phyloP scores from a whole-genome alignment of 495 filamentous ascomycete species.

The Hypomontagnella submonticulosa region DNA sequence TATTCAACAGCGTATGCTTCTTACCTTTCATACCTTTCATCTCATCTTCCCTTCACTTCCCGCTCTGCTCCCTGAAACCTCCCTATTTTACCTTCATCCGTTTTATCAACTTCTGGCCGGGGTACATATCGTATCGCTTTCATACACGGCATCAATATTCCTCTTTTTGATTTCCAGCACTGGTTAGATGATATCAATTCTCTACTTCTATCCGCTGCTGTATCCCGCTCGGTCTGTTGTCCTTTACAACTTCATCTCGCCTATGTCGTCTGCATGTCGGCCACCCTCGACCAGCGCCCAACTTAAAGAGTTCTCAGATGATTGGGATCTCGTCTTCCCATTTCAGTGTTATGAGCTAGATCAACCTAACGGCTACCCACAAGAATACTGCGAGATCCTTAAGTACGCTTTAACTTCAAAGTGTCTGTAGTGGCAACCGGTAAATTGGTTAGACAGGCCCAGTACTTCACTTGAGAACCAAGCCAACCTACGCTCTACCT shows the following conservation, averaged over 20 bases:
- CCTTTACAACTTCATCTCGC: not conserved
- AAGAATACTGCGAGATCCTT: not conserved
- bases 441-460: conserved; percentile 6
- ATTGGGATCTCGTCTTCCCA: not conserved
- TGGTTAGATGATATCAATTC: conserved; percentile 25
- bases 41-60: conserved; percentile 18
- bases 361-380: not conserved
- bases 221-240: too few relatives aligned
- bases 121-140: conserved; percentile 16
- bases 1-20: conserved; percentile 18
- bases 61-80: conserved; percentile 19
- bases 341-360: conserved; percentile 1
- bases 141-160: conserved; percentile 11
- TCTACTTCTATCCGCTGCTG: not conserved
- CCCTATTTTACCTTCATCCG: conserved; percentile 24
- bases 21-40: conserved; percentile 9
- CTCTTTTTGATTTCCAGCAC: conserved; percentile 7
- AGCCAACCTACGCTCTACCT: not conserved
- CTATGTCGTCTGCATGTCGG: not conserved
- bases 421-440: not conserved
- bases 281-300: not conserved
- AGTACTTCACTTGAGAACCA: not conserved
- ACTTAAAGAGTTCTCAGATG: not conserved
- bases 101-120: conserved; percentile 2
- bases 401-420: not conserved